These are phyloP conservation scores for Colletotrichum sp. DNA, from an alignment of 2,329 filamentous ascomycete species.

Conservation along the genomic window DNA sequence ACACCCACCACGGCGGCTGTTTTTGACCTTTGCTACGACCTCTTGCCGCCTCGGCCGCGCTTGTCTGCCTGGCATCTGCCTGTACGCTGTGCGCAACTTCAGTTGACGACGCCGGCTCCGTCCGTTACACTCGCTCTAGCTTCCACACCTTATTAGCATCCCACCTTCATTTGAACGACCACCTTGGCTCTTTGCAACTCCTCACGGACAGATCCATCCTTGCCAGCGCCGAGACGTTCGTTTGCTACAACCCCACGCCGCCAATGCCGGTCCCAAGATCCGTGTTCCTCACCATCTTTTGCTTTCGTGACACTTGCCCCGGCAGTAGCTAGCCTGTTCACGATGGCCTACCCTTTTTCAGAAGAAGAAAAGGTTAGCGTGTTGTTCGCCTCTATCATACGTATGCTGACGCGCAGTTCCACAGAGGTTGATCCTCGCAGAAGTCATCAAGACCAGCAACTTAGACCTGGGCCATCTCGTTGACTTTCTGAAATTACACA, in stretches of 20 bases:
- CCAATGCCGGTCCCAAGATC: slow-evolving; percentile 21
- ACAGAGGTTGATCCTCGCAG: slow-evolving; percentile 62
- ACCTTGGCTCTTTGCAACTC: neutral
- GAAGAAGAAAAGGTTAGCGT: slow-evolving; percentile 56
- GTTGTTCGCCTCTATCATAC: slow-evolving; percentile 3
- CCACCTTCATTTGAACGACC: slow-evolving; percentile 2
- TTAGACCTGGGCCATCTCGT: slow-evolving; percentile 52
- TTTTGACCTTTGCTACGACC: neutral
- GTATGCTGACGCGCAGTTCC: slow-evolving; percentile 6
- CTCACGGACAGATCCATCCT: neutral
- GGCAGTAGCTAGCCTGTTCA: neutral
- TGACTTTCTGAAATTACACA: slow-evolving; percentile 45
- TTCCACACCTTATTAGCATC: neutral
- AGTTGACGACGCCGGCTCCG: slow-evolving; percentile 1
- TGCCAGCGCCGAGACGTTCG: slow-evolving; percentile 3
- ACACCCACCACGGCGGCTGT: neutral
- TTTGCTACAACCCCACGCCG: neutral
- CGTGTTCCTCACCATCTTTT: neutral
- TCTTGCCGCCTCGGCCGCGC: neutral
- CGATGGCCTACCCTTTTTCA: slow-evolving; percentile 41
- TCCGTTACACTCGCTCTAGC: neutral
- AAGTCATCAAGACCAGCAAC: slow-evolving; percentile 62
- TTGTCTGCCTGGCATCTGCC: neutral
- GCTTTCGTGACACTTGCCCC: neutral
- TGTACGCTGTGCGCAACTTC: neutral